Evolutionary conservation across 202 grass and related monocot species (phyloP).

Genomic region (Schoenoplectus tabernaemontani): DNA sequence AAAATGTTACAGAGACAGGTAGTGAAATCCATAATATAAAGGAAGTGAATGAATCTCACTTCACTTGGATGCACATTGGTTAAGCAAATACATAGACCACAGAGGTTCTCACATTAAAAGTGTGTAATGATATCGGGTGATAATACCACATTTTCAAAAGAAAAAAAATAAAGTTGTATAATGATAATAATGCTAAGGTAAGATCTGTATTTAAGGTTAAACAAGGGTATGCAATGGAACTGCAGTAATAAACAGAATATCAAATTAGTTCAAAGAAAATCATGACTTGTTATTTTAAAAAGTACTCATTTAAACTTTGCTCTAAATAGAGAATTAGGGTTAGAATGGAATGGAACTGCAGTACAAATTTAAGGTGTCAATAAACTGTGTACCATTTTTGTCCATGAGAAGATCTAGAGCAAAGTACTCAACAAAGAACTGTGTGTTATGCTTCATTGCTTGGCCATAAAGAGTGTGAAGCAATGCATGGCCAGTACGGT

Average conservation of each 20-base stretch:
- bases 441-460: constrained; percentile 99
- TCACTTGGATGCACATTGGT: neutral
- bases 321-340: neutral
- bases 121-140: no score
- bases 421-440: constrained; percentile 99
- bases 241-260: neutral
- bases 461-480: constrained; percentile 96
- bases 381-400: constrained; percentile 37
- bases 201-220: neutral
- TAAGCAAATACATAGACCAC: neutral
- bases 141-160: no score
- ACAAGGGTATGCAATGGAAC: neutral
- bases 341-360: neutral
- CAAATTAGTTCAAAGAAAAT: neutral
- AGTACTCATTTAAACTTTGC: neutral
- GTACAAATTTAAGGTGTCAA: neutral
- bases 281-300: neutral
- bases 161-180: neutral
- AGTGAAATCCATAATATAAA: neutral
- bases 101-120: no score
- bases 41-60: constrained; percentile 9
- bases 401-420: constrained; percentile 83
- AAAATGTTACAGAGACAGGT: neutral
- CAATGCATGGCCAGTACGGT: constrained; percentile 96
- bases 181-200: neutral